Base-by-base conservation (phyloP, 179 eudicot species). In the Beta macrorhiza region DNA sequence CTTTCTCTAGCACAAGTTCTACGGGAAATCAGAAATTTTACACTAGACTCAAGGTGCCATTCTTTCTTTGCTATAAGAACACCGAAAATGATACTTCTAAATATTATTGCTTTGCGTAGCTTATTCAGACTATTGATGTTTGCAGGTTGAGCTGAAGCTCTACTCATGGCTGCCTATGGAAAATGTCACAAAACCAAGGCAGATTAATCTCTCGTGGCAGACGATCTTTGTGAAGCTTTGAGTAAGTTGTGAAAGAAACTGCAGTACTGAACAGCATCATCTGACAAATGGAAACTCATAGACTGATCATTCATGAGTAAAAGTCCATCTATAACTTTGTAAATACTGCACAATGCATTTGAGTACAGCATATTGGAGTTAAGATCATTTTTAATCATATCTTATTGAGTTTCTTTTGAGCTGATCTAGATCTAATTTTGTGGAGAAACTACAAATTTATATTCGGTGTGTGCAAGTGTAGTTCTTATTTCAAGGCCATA, bases 91-190 rank as follows among this genome's bases (percentile, higher is more conserved):
- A 37, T 37, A 37, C 42, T 37, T 37, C 42, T 11, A 37, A 11
- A 44, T 49, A 29, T 20, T 49, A 71, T 49, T 22, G 42, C 4
- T 37, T 37, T n/a, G 61, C 42, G 4, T 14, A 37, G 74, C 65
- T 53, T 37, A 53, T 49, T 19, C 22, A 13, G n/a, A 63, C 7
- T 17, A 29, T 52, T 64, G 37, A 49, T 72, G 13, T 64, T 79
- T 75, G 78, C 91, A 95, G 99, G 99, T 81, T 94, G 99, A 74
- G 99, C 98, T 32, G 99, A 95, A 87, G 99, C 99, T 71, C 77
- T 95, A 53, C 93, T 93, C 15, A 93, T 95, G 82, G 98, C 99
- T 57, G 98, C 97, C 59, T 93, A 93, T 78, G 99, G 98, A 63
- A 92, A 88, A 87, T 89, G 97, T 81, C 85, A 85, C 45, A 87